Evolutionary conservation across 768 basidiomycete genomes (phyloP).

Genomic region (Amyloporia xantha): DNA sequence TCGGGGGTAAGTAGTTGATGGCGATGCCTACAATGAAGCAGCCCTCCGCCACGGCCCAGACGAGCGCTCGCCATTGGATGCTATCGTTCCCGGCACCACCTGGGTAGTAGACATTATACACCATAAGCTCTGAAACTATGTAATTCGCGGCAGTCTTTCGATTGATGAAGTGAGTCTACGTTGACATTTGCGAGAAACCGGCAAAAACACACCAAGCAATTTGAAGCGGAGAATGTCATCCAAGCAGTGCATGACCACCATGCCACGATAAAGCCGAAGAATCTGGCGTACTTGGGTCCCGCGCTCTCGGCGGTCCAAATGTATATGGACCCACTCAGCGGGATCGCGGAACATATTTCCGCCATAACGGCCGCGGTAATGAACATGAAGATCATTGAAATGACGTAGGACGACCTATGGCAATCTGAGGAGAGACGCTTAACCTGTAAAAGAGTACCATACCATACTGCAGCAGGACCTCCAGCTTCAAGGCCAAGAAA

Average conservation of each 20-base stretch:
- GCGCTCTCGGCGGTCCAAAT: constrained; percentile 94
- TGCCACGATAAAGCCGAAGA: constrained; percentile 85
- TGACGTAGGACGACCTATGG: constrained; percentile 78
- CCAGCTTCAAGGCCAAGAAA: constrained; percentile 82
- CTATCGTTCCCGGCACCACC: constrained; percentile 67
- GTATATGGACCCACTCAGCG: constrained; percentile 87
- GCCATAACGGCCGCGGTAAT: constrained; percentile 85
- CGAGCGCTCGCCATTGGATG: constrained; percentile 79
- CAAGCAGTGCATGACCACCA: constrained; percentile 96
- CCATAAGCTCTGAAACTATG: constrained; percentile 74
- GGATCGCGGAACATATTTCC: constrained; percentile 85
- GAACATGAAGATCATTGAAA: constrained; percentile 81
- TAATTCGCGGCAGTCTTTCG: constrained; percentile 81
- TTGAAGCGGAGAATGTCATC: constrained; percentile 89
- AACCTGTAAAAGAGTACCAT: too few relatives aligned
- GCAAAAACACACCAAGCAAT: constrained; percentile 59
- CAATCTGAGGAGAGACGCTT: too few relatives aligned
- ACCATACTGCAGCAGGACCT: constrained; percentile 86
- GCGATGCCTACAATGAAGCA: constrained; percentile 65
- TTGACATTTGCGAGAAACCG: neutral
- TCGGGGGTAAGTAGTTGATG: constrained; percentile 82
- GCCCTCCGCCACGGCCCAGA: constrained; percentile 78
- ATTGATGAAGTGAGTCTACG: neutral
- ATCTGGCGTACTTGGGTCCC: constrained; percentile 78
- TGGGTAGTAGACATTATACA: constrained; percentile 79